Base-by-base conservation (phyloP, 1,284 basidiomycete species). In the Tilletiaria anomala region DNA sequence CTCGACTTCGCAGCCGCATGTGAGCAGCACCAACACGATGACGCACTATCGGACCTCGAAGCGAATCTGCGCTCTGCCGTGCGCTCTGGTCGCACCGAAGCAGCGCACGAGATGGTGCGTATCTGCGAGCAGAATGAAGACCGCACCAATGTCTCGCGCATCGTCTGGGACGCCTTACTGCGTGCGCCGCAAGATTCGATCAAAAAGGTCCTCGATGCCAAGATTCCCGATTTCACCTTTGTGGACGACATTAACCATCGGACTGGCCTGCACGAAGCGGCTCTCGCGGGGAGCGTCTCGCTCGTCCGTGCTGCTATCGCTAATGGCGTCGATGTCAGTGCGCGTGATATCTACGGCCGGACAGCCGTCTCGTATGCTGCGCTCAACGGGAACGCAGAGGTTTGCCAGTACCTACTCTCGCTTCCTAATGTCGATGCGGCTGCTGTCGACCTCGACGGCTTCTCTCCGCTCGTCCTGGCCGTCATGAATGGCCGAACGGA, bases 221-320 rank as follows among this genome's bases (percentile, higher is more conserved):
- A 43, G 14, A 44, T 66, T 1, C 54, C 96, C 60, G 84, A 96
- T 69, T 96, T 84, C 66, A 73, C 74, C 39, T 94, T 87, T 61
- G 75, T 94, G 32, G 93, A 97, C 65, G 88, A 94, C 59, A 97
- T 99, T 73, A 97, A 94, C 65, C 85, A 83, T 23, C 78, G 93
- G 21, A 89, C 83, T 1, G 86, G 85, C 51, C 75, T 97, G n/a
- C 93, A 97, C 64, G 84, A 91, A 65, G 84, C 86, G 2, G 80
- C 86, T 8, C 85, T 88, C 39, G 78, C 80, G 6, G 91, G 91
- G 6, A 76, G 78, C 14, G 70, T 80, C 18, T 75, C 78, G n/a
- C 75, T 97, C 32, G 84, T 89, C 37, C 71, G 78, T 47, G 70
- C 89, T 16, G 94, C 88, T 66, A 75, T 96, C 18, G 72, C 76